Conservation (phyloP, 2,329 filamentous ascomycete genomes). For the Coleophoma eucalyptorum region DNA sequence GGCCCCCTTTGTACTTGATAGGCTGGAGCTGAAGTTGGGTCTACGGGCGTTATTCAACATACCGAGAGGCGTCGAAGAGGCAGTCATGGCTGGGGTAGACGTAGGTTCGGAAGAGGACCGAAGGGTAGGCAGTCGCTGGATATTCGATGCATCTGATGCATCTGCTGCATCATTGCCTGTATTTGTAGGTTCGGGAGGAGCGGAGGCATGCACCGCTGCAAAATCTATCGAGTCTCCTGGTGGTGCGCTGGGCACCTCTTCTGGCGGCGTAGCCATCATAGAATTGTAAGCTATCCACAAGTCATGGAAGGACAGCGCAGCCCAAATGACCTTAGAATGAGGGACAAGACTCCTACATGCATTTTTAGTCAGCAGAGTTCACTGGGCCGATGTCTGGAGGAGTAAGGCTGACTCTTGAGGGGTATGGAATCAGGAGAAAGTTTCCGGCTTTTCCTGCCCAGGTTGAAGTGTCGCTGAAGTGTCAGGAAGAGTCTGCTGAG, state of each 20-base stretch:
- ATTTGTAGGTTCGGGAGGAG: not conserved
- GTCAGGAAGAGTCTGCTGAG: too few relatives aligned
- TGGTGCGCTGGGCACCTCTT: conserved; percentile 9
- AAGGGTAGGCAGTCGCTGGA: conserved; percentile 51
- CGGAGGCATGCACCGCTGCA: conserved; percentile 5
- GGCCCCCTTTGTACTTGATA: conserved; percentile 30
- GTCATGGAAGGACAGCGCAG: too few relatives aligned
- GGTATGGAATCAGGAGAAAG: too few relatives aligned
- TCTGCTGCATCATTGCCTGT: not conserved
- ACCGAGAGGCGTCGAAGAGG: conserved; percentile 81
- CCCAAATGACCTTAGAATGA: too few relatives aligned
- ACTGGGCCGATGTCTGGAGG: too few relatives aligned
- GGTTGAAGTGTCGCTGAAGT: too few relatives aligned
- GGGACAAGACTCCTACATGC: too few relatives aligned
- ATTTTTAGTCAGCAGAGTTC: too few relatives aligned
- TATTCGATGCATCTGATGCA: conserved; percentile 23
- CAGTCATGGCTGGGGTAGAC: conserved; percentile 56
- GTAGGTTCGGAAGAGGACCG: conserved; percentile 57
- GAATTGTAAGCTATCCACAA: not conserved
- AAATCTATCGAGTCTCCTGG: conserved; percentile 20
- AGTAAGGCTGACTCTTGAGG: too few relatives aligned
- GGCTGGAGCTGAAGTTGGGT: conserved; percentile 37
- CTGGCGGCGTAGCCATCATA: conserved; percentile 18
- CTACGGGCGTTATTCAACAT: conserved; percentile 64
- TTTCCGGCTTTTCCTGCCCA: too few relatives aligned